Conservation (phyloP, 2,329 filamentous ascomycete species). For the Hymenoscyphus repandus region DNA sequence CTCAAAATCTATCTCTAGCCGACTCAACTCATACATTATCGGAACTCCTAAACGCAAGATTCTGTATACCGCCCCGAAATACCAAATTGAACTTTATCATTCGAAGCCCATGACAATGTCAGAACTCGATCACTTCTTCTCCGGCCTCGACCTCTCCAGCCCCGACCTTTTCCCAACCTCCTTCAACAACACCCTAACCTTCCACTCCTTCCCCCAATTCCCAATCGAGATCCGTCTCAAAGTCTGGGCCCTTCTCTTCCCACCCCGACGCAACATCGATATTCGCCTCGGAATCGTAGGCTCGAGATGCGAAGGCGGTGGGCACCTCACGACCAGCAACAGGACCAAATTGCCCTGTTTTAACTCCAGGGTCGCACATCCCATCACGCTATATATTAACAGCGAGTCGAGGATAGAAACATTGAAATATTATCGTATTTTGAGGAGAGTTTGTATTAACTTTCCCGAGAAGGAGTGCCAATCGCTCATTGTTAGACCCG, state of each 20-base stretch:
- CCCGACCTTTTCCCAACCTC: not conserved
- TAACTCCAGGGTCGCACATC: not conserved
- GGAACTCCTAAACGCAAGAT: too few species aligned
- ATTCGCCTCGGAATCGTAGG: not conserved
- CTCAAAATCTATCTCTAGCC: too few species aligned
- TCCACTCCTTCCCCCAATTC: not conserved
- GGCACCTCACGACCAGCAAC: not conserved
- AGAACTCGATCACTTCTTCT: not conserved
- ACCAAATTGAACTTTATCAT: not conserved
- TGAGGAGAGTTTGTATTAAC: not conserved
- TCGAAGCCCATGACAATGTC: not conserved
- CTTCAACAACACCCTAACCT: not conserved
- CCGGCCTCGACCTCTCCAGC: not conserved
- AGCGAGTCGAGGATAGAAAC: not conserved
- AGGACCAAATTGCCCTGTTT: not conserved
- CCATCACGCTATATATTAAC: not conserved
- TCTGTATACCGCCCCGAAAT: not conserved
- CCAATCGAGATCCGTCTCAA: not conserved
- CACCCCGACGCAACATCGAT: not conserved
- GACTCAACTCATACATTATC: too few species aligned
- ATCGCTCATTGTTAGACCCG: too few species aligned
- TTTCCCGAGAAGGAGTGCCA: not conserved
- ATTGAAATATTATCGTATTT: not conserved
- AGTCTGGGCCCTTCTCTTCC: not conserved
- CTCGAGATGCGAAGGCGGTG: too few species aligned